These are phyloP conservation scores for Aspergillus chevalieri DNA, from an alignment of 2,329 filamentous ascomycete species.

Conservation along the genomic window DNA sequence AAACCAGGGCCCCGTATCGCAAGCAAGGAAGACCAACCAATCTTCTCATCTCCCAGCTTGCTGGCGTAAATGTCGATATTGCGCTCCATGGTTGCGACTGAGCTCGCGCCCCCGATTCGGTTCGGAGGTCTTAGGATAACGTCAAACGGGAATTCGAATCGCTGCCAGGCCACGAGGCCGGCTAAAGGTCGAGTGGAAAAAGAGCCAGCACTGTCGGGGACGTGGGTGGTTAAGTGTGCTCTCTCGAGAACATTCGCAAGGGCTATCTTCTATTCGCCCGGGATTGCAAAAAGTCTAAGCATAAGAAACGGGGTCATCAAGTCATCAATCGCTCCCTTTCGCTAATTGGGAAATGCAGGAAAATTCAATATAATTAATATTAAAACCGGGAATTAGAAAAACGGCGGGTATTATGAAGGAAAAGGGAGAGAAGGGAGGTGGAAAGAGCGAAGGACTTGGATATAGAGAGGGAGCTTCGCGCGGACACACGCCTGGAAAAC, in stretches of 20 bases:
- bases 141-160: slow-evolving; percentile 16
- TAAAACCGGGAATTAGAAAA: slow-evolving; percentile 11
- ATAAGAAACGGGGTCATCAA: slow-evolving; percentile 21
- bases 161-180: slow-evolving; percentile 36
- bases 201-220: slow-evolving; percentile 21
- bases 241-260: neutral
- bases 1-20: neutral
- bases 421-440: slow-evolving; percentile 11
- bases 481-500: slow-evolving; percentile 24
- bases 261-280: slow-evolving; percentile 18
- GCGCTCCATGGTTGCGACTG: slow-evolving; percentile 35
- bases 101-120: slow-evolving; percentile 10
- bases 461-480: slow-evolving; percentile 20
- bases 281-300: slow-evolving; percentile 17
- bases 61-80: slow-evolving; percentile 46
- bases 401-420: slow-evolving; percentile 4
- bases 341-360: slow-evolving; percentile 5
- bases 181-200: slow-evolving; percentile 15
- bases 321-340: slow-evolving; percentile 21
- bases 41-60: slow-evolving; percentile 43
- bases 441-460: slow-evolving; percentile 4
- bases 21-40: slow-evolving; percentile 31
- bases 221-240: neutral
- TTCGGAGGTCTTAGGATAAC: slow-evolving; percentile 12
- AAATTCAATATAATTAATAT: slow-evolving; percentile 10